phyloP scores from a whole-genome alignment of 2,329 filamentous ascomycete species.

The Leptographium wingfieldii region DNA sequence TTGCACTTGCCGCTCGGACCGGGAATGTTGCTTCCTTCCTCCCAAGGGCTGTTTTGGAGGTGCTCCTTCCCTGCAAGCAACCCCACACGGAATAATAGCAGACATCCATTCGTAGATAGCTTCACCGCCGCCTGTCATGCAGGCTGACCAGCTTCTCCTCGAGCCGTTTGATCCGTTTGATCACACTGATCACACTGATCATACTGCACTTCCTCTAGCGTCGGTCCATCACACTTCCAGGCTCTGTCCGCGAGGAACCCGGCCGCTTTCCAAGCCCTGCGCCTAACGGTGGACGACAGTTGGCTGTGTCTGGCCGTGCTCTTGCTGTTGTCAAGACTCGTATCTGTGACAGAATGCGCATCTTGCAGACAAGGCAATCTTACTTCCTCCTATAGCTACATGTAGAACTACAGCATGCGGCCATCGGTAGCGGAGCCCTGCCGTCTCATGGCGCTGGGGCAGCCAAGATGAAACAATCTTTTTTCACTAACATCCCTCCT shows the following conservation, averaged over 20 bases:
- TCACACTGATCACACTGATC: slow-evolving; percentile 1
- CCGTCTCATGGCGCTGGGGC: not conserved
- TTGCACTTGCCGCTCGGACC: not conserved
- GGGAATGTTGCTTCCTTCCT: not conserved
- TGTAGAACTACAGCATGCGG: not conserved
- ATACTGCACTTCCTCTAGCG: slow-evolving; percentile 8
- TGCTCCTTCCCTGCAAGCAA: not conserved
- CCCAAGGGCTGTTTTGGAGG: not conserved
- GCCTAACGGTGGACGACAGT: not conserved
- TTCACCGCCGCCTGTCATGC: not conserved
- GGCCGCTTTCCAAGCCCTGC: not conserved
- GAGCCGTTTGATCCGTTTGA: slow-evolving; percentile 9
- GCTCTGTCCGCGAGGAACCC: not conserved
- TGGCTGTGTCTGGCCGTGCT: not conserved
- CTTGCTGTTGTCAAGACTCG: not conserved
- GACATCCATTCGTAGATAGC: not conserved
- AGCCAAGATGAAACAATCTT: slow-evolving; percentile 1
- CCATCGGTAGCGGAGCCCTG: slow-evolving; percentile 3
- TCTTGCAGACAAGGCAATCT: not conserved
- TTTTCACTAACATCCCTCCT: not conserved
- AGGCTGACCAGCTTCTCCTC: not conserved
- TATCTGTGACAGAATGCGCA: not conserved
- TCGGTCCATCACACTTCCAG: slow-evolving; percentile 6
- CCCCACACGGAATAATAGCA: too few relatives aligned
- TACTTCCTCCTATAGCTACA: not conserved